A percentile compares a stretch with the other conserved stretches of the same genome.
These are phyloP conservation scores for Coleophoma cylindrospora DNA, from an alignment of 2,329 filamentous ascomycete genomes.

Conservation along the genomic window DNA sequence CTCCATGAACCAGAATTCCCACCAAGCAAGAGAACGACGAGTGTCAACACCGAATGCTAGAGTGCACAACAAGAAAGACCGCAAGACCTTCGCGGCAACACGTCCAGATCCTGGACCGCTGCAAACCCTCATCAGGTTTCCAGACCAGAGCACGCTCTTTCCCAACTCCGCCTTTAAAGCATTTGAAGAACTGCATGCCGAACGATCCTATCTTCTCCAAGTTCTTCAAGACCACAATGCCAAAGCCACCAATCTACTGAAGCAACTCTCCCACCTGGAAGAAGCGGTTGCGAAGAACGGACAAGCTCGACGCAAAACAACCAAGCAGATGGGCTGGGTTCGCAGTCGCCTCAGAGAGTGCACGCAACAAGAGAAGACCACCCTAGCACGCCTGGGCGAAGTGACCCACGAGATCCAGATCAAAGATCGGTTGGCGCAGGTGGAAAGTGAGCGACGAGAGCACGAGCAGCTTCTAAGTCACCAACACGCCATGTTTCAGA, in stretches of 20 bases:
- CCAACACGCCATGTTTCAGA: neutral
- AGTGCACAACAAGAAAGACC: too few species aligned
- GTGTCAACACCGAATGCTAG: too few species aligned
- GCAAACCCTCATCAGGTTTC: neutral
- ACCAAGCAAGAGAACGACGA: too few species aligned
- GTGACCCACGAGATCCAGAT: constrained; percentile 43
- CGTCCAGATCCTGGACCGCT: neutral
- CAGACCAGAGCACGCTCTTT: neutral
- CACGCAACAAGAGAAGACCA: constrained; percentile 39
- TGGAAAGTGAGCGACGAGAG: constrained; percentile 17
- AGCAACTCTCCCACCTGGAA: constrained; percentile 32
- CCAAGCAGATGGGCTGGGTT: constrained; percentile 37
- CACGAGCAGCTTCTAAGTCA: neutral
- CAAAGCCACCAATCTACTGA: constrained; percentile 32
- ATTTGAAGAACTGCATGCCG: constrained; percentile 37
- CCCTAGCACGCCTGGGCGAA: constrained; percentile 42
- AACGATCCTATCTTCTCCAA: constrained; percentile 40
- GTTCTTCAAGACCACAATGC: constrained; percentile 35
- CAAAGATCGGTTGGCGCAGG: constrained; percentile 32
- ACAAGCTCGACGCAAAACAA: constrained; percentile 5
- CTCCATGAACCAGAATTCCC: too few species aligned
- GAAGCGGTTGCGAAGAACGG: constrained; percentile 15
- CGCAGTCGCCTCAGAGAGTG: constrained; percentile 37
- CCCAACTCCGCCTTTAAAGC: constrained; percentile 26
- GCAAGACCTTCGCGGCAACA: neutral